These are phyloP conservation scores for Rhinocladiella similis DNA, from an alignment of 2,329 filamentous ascomycete genomes.

Conservation along the genomic window DNA sequence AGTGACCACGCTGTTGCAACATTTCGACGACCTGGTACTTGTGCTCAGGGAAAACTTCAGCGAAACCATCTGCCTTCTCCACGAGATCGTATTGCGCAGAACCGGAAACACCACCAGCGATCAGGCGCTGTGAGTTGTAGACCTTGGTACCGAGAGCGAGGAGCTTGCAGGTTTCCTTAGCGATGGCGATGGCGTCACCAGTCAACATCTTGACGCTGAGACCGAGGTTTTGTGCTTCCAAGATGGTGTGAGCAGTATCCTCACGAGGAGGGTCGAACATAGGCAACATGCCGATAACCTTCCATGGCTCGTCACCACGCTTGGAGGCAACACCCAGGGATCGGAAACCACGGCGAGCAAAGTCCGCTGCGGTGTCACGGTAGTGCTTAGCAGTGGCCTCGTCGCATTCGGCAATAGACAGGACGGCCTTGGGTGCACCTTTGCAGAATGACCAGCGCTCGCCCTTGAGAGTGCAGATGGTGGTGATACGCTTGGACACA, in stretches of 20 bases:
- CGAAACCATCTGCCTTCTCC: conserved; percentile 72
- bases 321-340: conserved; percentile 77
- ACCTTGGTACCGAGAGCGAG: conserved; percentile 76
- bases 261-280: conserved; percentile 80
- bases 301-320: conserved; percentile 73
- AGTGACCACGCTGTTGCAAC: conserved; percentile 70
- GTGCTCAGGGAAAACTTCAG: conserved; percentile 73
- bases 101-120: conserved; percentile 72
- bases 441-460: conserved; percentile 73
- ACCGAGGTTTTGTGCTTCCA: conserved; percentile 74
- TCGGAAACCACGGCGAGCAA: conserved; percentile 77
- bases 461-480: conserved; percentile 66
- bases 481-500: conserved; percentile 76
- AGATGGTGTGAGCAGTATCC: conserved; percentile 75
- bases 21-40: conserved; percentile 77
- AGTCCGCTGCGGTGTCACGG: conserved; percentile 71
- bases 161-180: conserved; percentile 82
- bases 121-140: conserved; percentile 76
- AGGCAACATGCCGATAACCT: conserved; percentile 73
- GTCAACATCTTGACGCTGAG: conserved; percentile 80
- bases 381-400: conserved; percentile 66
- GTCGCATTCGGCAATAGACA: conserved; percentile 67
- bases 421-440: conserved; percentile 74
- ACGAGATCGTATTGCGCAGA: conserved; percentile 74
- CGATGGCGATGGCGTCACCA: conserved; percentile 76